Evolutionary conservation across 257 asterid species (phyloP).

Genomic region (Echites panduratus): DNA sequence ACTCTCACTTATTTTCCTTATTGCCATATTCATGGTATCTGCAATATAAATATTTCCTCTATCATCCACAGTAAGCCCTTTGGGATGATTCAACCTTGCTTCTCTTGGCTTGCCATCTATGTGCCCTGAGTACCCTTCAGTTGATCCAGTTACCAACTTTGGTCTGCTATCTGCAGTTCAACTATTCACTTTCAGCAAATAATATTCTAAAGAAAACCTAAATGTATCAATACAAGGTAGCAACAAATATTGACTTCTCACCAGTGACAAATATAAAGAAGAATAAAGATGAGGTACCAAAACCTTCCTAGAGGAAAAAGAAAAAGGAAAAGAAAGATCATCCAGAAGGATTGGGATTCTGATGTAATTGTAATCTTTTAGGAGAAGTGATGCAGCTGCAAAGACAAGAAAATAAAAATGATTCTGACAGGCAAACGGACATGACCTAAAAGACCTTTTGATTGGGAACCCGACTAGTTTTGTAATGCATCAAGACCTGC

Average conservation of each 20-base stretch:
- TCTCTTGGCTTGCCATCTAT: constrained; percentile 88
- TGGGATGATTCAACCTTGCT: constrained; percentile 87
- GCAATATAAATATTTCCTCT: constrained; percentile 83
- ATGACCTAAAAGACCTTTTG: too few species aligned
- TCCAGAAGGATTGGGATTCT: not conserved
- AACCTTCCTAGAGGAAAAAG: not conserved
- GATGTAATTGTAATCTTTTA: too few species aligned
- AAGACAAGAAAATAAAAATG: not conserved
- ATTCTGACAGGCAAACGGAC: too few species aligned
- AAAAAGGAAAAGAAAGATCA: not conserved
- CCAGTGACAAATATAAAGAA: not conserved
- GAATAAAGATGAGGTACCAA: not conserved
- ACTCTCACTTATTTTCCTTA: constrained; percentile 71
- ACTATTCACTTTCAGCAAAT: constrained; percentile 6
- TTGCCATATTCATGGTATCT: constrained; percentile 88
- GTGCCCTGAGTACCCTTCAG: constrained; percentile 87
- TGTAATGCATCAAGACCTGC: too few species aligned
- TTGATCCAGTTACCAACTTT: constrained; percentile 79
- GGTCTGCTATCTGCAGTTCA: constrained; percentile 77
- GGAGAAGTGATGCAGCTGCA: constrained; percentile 3
- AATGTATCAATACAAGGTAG: too few species aligned
- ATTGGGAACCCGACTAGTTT: too few species aligned
- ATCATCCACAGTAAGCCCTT: constrained; percentile 76
- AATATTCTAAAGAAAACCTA: not conserved
- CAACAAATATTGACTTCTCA: not conserved